Conservation (phyloP, 2,329 filamentous ascomycete species). For the Tolypocladium cylindrosporum region DNA sequence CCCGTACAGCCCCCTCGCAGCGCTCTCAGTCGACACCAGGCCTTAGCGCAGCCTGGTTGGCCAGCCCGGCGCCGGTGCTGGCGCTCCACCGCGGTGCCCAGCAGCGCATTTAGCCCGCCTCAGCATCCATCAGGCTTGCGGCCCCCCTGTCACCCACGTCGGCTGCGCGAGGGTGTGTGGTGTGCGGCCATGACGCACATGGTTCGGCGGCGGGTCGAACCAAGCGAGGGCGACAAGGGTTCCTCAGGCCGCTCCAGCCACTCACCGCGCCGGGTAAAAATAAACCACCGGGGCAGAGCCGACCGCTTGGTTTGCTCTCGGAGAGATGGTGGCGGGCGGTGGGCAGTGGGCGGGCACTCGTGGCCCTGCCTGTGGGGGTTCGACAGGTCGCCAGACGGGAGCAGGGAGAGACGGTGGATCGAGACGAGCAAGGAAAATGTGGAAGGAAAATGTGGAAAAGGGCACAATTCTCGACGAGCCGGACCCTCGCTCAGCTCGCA, state of each 20-base stretch:
- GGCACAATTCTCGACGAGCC: neutral
- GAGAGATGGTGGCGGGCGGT: neutral
- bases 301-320: neutral
- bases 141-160: neutral
- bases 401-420: neutral
- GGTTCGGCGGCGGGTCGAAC: conserved; percentile 6
- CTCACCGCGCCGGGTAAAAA: conserved; percentile 14
- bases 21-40: no score
- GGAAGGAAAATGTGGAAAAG: neutral
- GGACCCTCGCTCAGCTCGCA: neutral
- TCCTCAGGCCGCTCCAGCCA: neutral
- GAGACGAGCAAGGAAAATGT: neutral
- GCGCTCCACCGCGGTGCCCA: no score
- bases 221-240: conserved; percentile 6
- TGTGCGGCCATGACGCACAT: conserved; percentile 15
- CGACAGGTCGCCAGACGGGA: neutral
- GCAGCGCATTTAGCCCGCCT: no score
- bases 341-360: no score
- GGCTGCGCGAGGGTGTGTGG: neutral
- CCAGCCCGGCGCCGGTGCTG: neutral
- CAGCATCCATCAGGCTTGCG: neutral
- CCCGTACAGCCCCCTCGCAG: neutral
- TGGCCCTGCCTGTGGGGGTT: neutral
- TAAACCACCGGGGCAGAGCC: conserved; percentile 12
- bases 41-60: neutral